Conservation (phyloP, 1,139 yeast genomes). For the Diutina pseudorugosa region DNA sequence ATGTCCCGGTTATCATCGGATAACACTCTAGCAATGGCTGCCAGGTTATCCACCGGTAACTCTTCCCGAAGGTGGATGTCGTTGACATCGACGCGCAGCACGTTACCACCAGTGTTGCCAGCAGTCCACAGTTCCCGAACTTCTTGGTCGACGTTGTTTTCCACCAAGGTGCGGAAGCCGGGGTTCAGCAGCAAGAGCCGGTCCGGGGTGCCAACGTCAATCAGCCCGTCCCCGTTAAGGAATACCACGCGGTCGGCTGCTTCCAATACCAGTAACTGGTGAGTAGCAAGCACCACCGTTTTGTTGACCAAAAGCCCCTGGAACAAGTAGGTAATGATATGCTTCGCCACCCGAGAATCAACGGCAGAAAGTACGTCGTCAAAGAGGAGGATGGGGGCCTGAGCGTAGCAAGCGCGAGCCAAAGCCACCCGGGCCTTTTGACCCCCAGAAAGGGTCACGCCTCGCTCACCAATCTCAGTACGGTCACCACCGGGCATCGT, state of each 20-base stretch:
- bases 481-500: constrained; percentile 68
- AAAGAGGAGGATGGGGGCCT: constrained; percentile 11
- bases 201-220: background rate
- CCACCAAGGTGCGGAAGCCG: background rate
- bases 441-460: constrained; percentile 31
- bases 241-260: background rate
- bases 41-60: background rate
- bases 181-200: background rate
- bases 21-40: background rate
- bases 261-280: constrained; percentile 8
- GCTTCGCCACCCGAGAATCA: constrained; percentile 28
- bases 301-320: constrained; percentile 12
- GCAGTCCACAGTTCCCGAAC: background rate
- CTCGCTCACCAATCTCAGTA: constrained; percentile 29
- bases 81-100: constrained; percentile 1
- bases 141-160: background rate
- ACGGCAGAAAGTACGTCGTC: constrained; percentile 34
- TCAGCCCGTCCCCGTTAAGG: background rate
- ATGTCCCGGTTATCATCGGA: background rate
- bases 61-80: background rate
- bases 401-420: constrained; percentile 30
- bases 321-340: constrained; percentile 20
- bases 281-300: constrained; percentile 4
- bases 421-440: constrained; percentile 31
- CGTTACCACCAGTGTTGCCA: constrained; percentile 7